Percentiles rank a stretch among this genome's conserved stretches.
phyloP scores from a whole-genome alignment of 768 basidiomycete genomes.

The Tricholoma terreum region DNA sequence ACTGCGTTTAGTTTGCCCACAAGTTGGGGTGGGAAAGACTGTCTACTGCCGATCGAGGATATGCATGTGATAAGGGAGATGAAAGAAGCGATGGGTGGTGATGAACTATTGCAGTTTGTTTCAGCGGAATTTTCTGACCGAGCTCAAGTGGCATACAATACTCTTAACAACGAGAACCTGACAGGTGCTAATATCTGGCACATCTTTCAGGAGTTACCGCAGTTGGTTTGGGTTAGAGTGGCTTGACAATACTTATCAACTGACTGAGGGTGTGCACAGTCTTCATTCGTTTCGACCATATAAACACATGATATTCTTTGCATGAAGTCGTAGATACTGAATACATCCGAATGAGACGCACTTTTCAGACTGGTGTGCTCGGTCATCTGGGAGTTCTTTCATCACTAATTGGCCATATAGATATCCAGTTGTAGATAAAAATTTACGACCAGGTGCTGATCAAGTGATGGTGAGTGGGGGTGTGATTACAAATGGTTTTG shows the following conservation, averaged over 20 bases:
- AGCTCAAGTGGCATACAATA: constrained; percentile 4
- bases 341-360: background rate
- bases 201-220: background rate
- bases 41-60: constrained; percentile 22
- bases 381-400: background rate
- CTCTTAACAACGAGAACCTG: background rate
- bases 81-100: constrained; percentile 30
- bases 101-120: constrained; percentile 28
- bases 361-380: background rate
- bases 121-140: constrained; percentile 20
- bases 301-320: too few species aligned
- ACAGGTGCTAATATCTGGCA: constrained; percentile 6
- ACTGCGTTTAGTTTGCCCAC: constrained; percentile 21
- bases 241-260: background rate
- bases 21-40: constrained; percentile 26
- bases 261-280: background rate
- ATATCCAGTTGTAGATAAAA: background rate
- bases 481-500: too few species aligned
- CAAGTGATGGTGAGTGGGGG: background rate
- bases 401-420: background rate
- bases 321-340: too few species aligned
- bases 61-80: constrained; percentile 21
- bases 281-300: too few species aligned
- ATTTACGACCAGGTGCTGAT: background rate
- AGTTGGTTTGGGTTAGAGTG: background rate